These are phyloP conservation scores for Microstegium vimineum DNA, from an alignment of 176 grass and related monocot genomes.

Conservation along the genomic window DNA sequence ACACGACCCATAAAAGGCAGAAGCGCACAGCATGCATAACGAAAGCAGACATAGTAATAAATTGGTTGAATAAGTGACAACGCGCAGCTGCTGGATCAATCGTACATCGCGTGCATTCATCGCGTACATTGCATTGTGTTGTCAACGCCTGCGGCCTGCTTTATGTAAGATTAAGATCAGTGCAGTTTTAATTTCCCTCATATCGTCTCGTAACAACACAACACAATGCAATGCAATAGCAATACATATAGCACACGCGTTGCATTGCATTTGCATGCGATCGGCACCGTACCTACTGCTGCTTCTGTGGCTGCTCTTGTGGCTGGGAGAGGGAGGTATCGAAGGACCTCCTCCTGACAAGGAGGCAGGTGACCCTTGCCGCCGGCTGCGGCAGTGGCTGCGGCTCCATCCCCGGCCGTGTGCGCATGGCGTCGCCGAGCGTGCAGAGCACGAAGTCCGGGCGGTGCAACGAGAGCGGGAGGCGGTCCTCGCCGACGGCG, in stretches of 20 bases:
- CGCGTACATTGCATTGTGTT: no score
- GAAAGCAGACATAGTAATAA: no score
- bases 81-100: no score
- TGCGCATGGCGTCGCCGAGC: constrained; percentile 22
- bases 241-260: background rate
- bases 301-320: background rate
- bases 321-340: constrained; percentile 3
- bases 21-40: no score
- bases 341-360: constrained; percentile 56
- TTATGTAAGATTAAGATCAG: no score
- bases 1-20: no score
- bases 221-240: background rate
- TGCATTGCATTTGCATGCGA: background rate
- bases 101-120: no score
- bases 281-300: background rate
- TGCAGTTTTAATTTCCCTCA: background rate
- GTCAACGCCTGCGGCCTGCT: no score
- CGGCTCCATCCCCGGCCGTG: background rate
- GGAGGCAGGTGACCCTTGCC: constrained; percentile 46
- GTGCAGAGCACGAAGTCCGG: constrained; percentile 64
- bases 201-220: background rate
- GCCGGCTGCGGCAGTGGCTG: background rate
- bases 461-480: constrained; percentile 58
- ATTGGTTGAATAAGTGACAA: no score
- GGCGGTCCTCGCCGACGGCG: constrained; percentile 40